These are phyloP conservation scores for Globisporangium radiosum DNA, from an alignment of 352 stramenopile species.

Conservation along the genomic window DNA sequence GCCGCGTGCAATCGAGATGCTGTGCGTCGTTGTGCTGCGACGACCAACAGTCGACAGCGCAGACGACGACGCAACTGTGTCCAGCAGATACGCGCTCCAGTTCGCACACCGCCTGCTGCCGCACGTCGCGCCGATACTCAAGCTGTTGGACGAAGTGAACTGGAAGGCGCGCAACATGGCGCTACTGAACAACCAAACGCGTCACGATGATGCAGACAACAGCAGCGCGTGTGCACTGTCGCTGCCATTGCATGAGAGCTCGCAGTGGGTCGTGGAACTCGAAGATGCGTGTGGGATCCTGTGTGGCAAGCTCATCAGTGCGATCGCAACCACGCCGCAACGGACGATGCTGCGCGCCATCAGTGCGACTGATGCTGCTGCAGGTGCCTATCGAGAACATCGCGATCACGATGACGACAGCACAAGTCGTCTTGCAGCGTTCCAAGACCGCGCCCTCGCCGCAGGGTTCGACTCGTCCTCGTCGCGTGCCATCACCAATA, in stretches of 20 bases:
- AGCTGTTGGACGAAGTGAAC: conserved; percentile 55
- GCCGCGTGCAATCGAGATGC: conserved; percentile 36
- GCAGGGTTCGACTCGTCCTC: too few relatives aligned
- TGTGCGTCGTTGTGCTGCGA: conserved; percentile 22
- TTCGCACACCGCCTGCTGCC: conserved; percentile 34
- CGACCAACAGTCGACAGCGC: neutral
- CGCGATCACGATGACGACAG: too few relatives aligned
- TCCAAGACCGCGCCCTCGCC: too few relatives aligned
- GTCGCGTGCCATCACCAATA: too few relatives aligned
- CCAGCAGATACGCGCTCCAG: conserved; percentile 8
- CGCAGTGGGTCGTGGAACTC: conserved; percentile 44
- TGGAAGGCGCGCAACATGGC: conserved; percentile 34
- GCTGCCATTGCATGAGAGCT: neutral
- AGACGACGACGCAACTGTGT: too few relatives aligned
- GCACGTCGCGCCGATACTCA: conserved; percentile 35
- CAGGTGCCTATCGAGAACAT: neutral
- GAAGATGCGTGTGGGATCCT: conserved; percentile 35
- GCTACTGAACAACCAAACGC: conserved; percentile 21
- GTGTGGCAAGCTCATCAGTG: conserved; percentile 33
- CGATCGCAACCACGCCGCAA: neutral
- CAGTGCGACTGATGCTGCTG: neutral
- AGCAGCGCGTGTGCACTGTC: neutral
- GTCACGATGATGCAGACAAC: conserved; percentile 14
- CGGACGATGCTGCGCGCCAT: neutral
- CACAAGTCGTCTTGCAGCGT: too few relatives aligned